Evolutionary conservation across 2,329 filamentous ascomycete genomes (phyloP).

Genomic region (Pseudodiploospora longispora): DNA sequence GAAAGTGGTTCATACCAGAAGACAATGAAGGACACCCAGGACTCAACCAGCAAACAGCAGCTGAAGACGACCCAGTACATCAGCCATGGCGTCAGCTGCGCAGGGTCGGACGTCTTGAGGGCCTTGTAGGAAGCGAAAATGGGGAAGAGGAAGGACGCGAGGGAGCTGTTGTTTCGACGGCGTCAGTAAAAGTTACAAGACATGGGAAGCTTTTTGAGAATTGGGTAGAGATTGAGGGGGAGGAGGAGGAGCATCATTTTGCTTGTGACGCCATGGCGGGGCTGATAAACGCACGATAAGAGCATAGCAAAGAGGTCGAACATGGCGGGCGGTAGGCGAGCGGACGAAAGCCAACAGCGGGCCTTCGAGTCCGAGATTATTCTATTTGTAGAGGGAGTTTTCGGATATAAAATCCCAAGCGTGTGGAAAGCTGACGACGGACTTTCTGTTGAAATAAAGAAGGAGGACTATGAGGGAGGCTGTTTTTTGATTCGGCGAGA

Average conservation of each 20-base stretch:
- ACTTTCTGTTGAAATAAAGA: no score
- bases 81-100: constrained; percentile 89
- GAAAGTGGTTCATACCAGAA: constrained; percentile 50
- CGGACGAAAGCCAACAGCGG: constrained; percentile 12
- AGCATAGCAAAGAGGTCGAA: constrained; percentile 72
- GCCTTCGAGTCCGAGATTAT: constrained; percentile 13
- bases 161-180: constrained; percentile 47
- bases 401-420: no score
- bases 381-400: no score
- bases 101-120: constrained; percentile 82
- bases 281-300: constrained; percentile 55
- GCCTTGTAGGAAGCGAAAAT: constrained; percentile 98
- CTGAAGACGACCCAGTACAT: constrained; percentile 98
- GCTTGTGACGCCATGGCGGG: constrained; percentile 8
- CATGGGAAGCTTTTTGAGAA: no score
- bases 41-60: constrained; percentile 73
- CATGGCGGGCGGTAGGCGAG: constrained; percentile 39
- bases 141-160: constrained; percentile 86
- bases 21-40: constrained; percentile 80
- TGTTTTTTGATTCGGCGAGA: no score
- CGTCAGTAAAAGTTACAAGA: constrained; percentile 2
- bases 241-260: not conserved
- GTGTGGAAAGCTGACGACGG: no score
- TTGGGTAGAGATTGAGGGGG: not conserved
- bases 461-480: no score